Evolutionary conservation across 2,329 filamentous ascomycete species (phyloP).

Genomic region (Epichloe sibirici): DNA sequence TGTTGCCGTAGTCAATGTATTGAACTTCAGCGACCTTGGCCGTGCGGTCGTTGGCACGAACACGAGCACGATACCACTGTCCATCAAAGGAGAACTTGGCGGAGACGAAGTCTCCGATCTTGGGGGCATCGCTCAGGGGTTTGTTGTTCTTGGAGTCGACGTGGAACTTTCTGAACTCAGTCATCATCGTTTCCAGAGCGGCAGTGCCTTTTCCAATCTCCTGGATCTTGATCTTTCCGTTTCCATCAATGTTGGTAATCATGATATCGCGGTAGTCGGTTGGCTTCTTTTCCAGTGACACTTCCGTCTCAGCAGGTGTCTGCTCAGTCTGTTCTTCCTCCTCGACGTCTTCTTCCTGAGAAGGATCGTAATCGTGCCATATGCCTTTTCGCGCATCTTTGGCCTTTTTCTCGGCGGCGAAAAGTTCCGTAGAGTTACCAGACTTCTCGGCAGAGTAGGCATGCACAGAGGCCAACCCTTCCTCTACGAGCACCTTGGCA

Average conservation of each 20-base stretch:
- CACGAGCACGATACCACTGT: conserved; percentile 87
- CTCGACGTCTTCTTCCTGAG: conserved; percentile 58
- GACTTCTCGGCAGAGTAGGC: conserved; percentile 93
- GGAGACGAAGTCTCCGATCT: conserved; percentile 82
- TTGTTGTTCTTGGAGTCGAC: conserved; percentile 69
- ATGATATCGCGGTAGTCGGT: conserved; percentile 86
- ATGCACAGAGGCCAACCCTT: conserved; percentile 86
- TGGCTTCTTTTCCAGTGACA: conserved; percentile 52
- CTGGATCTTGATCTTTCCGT: conserved; percentile 79
- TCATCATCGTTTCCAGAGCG: conserved; percentile 79
- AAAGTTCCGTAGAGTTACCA: conserved; percentile 76
- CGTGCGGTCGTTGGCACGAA: conserved; percentile 85
- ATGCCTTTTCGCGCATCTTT: conserved; percentile 81
- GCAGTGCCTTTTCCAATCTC: conserved; percentile 78
- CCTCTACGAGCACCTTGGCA: conserved; percentile 83
- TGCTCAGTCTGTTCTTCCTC: conserved; percentile 40
- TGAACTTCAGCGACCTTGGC: conserved; percentile 81
- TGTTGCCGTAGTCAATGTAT: conserved; percentile 96
- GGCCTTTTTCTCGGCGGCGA: conserved; percentile 75
- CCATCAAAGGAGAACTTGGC: conserved; percentile 83
- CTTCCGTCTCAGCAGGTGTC: conserved; percentile 32
- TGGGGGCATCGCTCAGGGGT: conserved; percentile 62
- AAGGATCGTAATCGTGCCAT: conserved; percentile 92
- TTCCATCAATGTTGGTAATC: conserved; percentile 78
- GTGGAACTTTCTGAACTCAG: conserved; percentile 82